Conservation (phyloP, 345 rosid species). For the Raphanus sativus region DNA sequence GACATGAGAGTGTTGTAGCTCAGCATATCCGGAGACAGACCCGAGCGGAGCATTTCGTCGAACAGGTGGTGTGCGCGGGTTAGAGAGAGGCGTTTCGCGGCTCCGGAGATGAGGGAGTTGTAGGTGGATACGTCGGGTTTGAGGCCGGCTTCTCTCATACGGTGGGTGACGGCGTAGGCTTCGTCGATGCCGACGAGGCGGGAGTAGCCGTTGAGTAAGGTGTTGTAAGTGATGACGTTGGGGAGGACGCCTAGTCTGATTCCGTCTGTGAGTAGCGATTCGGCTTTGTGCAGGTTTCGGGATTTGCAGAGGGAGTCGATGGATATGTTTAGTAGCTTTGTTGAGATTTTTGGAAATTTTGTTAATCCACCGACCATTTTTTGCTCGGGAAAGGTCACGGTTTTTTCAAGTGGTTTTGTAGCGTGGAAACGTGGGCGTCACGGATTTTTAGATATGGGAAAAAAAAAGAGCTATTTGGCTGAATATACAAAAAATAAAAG, state of each 20-base stretch:
- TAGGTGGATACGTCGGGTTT: constrained; percentile 58
- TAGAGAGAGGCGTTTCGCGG: constrained; percentile 41
- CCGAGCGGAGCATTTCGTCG: constrained; percentile 68
- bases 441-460: not conserved
- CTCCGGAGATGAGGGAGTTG: constrained; percentile 71
- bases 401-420: not conserved
- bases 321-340: constrained; percentile 62
- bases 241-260: constrained; percentile 73
- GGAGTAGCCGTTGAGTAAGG: constrained; percentile 56
- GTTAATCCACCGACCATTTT: constrained; percentile 19
- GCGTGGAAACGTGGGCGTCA: constrained; percentile 4
- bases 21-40: constrained; percentile 63
- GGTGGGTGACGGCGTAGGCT: constrained; percentile 49
- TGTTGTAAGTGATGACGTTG: constrained; percentile 72
- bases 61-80: constrained; percentile 51
- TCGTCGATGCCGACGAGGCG: constrained; percentile 54
- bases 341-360: constrained; percentile 49
- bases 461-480: too few relatives aligned
- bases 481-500: too few relatives aligned
- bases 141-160: constrained; percentile 71
- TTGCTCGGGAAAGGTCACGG: not conserved
- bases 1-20: constrained; percentile 77
- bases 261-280: constrained; percentile 54
- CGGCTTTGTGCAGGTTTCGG: constrained; percentile 61
- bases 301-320: constrained; percentile 58